Base-by-base conservation (phyloP, 2,329 filamentous ascomycete species). In the Colletotrichum nymphaeae region DNA sequence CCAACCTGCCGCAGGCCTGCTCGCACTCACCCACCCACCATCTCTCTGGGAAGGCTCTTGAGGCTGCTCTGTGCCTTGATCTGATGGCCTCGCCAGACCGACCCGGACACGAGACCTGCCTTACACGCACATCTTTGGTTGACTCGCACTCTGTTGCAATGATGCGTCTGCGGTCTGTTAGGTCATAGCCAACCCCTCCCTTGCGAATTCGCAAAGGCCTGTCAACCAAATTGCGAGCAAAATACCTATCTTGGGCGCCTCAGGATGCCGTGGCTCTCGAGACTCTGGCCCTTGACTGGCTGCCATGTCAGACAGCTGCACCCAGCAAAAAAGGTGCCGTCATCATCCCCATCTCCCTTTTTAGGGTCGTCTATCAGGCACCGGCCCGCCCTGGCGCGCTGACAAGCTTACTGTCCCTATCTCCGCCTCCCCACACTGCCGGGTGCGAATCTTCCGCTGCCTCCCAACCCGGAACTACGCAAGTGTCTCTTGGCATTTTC, bases 401-500 rank as follows among this genome's bases (percentile, higher is more conserved):
- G 46, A 37, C 66, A 70, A 67, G 55, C 64, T 65, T 42, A 52
- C 60, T 37, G 28, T 64, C 46, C 9, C 52, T 56, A 22, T 67
- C 32, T 46, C 66, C 60, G 42, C 67, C 59, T 57, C 66, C 32
- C 67, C 70, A 57, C 56, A 56, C 16, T 14, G 46, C 60, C 67
- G 32, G 32, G 55, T 73, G 55, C 2, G 56, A 73, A 73, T 70
- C 66, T 59, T 24, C 60, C 55, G n/a, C 46, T 35, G 26, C n/a
- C 63, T 49, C 42, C 19, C 42, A 22, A 49, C 42, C 42, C 42
- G 42, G 42, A 22, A 49, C 16, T 22, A 22, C 16, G 19, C 42
- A 49, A 49, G 19, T 49, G 42, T 22, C 19, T 49, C 42, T 68
- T 67, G 69, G 69, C 63, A 63, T 49, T 12, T 30, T 49, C 22